Percentiles rank a stretch among this genome's conserved stretches.
These are phyloP conservation scores for Podochytrium sp. DNA, from an alignment of 192 early-diverging fungal genomes.

Conservation along the genomic window DNA sequence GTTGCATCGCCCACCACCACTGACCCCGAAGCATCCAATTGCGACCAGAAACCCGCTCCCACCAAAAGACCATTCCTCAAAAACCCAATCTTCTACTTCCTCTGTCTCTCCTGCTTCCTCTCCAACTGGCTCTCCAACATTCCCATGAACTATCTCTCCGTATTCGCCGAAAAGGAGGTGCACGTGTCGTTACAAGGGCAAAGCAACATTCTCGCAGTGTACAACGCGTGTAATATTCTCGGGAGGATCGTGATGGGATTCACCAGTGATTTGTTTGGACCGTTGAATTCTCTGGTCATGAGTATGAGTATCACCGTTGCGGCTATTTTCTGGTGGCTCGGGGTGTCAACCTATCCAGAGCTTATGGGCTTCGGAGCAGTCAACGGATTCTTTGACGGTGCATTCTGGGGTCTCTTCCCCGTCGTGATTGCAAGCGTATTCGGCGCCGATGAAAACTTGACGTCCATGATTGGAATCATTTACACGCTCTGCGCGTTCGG, in stretches of 20 bases:
- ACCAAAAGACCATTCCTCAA: conserved; percentile 21
- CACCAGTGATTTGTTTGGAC: conserved; percentile 61
- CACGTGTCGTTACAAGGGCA: background rate
- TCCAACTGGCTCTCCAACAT: conserved; percentile 29
- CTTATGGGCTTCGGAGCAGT: background rate
- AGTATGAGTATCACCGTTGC: conserved; percentile 40
- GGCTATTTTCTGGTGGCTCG: conserved; percentile 19
- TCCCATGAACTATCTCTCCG: conserved; percentile 7
- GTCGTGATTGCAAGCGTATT: conserved; percentile 28
- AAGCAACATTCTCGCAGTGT: conserved; percentile 51
- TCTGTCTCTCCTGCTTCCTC: conserved; percentile 35
- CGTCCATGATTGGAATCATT: conserved; percentile 18
- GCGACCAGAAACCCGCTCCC: too few relatives aligned
- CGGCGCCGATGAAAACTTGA: background rate
- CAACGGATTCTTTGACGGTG: conserved; percentile 16
- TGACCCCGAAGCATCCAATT: too few relatives aligned
- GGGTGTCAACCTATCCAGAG: background rate
- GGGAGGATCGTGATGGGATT: conserved; percentile 70
- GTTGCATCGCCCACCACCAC: background rate
- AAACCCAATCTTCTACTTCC: conserved; percentile 1
- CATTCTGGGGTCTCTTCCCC: conserved; percentile 38
- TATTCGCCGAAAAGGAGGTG: background rate
- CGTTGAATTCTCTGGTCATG: conserved; percentile 62
- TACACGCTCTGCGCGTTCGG: conserved; percentile 19
- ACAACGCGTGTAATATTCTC: conserved; percentile 66